Evolutionary conservation across 257 asterid genomes (phyloP).

Genomic region (Solanum etuberosum): DNA sequence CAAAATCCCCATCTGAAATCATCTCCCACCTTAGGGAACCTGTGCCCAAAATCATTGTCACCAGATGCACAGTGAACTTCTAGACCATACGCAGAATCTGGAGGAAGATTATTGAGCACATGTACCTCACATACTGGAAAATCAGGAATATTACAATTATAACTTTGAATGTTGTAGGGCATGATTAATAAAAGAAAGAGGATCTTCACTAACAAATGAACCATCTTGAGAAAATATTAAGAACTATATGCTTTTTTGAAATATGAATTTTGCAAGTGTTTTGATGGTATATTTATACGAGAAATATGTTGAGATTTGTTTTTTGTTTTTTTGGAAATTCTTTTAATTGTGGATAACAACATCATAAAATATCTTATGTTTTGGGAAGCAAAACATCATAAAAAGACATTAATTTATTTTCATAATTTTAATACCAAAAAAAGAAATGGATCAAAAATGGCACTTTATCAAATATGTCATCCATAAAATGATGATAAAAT

Average conservation of each 20-base stretch:
- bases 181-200: neutral
- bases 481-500: too few species aligned
- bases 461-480: neutral
- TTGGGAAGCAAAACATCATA: neutral
- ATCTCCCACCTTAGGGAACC: neutral
- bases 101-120: neutral
- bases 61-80: neutral
- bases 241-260: neutral
- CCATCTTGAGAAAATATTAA: neutral
- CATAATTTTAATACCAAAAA: too few species aligned
- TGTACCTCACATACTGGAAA: neutral
- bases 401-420: neutral
- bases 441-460: neutral
- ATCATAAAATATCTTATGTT: too few species aligned
- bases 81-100: neutral
- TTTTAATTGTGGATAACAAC: neutral
- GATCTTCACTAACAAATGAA: neutral
- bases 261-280: neutral
- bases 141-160: neutral
- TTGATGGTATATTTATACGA: neutral
- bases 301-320: neutral
- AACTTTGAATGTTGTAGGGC: neutral
- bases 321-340: neutral
- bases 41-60: neutral
- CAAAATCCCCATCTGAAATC: neutral